phyloP scores from a whole-genome alignment of 208 protist genomes.

The Tritrichomonas musculus region DNA sequence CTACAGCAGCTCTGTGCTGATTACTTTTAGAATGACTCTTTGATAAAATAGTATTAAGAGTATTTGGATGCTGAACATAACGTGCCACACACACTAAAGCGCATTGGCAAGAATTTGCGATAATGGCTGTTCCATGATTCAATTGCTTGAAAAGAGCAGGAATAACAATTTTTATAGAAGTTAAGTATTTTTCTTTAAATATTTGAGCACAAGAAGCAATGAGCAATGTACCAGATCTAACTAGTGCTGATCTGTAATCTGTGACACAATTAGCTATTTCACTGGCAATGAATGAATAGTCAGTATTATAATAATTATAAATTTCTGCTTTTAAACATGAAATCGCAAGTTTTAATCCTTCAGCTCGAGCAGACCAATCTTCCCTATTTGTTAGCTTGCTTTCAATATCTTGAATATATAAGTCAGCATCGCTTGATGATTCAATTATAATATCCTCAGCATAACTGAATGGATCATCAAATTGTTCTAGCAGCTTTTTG shows the following conservation, averaged over 20 bases:
- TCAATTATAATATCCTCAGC: too few species aligned
- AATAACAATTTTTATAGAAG: neutral
- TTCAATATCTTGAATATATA: too few species aligned
- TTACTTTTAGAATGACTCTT: neutral
- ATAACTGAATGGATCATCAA: too few species aligned
- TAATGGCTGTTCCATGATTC: neutral
- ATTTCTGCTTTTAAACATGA: too few species aligned
- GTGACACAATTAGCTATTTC: neutral
- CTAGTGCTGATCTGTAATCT: neutral
- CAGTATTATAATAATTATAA: neutral
- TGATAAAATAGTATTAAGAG: neutral
- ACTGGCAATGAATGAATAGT: neutral
- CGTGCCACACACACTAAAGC: neutral
- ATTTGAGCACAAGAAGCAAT: neutral
- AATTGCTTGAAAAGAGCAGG: conserved; percentile 19
- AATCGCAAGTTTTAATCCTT: too few species aligned
- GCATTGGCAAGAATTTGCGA: neutral
- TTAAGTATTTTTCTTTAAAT: neutral
- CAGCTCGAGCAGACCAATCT: too few species aligned
- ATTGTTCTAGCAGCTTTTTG: too few species aligned
- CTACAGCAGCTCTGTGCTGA: neutral
- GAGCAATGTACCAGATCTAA: neutral
- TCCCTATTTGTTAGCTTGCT: too few species aligned
- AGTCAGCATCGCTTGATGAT: too few species aligned
- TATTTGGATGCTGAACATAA: neutral